Conservation (phyloP, 108 stramenopile species). For the Nannochloropsis oceanica region DNA sequence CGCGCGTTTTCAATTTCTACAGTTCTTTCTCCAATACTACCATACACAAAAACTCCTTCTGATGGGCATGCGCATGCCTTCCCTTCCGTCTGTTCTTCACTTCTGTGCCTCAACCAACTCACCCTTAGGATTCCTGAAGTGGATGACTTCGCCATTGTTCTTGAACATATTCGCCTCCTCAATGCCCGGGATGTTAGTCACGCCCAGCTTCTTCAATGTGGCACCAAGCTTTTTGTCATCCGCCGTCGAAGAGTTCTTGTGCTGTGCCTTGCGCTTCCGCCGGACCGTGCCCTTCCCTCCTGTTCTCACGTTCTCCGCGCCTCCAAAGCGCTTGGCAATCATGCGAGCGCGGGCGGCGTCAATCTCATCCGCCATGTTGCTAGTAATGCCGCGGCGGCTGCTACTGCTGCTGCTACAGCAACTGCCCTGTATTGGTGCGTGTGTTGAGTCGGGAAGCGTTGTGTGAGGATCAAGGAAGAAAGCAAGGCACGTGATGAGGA, state of each 20-base stretch:
- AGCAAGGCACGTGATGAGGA: too few relatives aligned
- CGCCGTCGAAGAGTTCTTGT: slow-evolving; percentile 56
- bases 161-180: slow-evolving; percentile 98
- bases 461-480: too few relatives aligned
- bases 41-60: background rate
- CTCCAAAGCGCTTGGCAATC: slow-evolving; percentile 26
- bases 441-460: too few relatives aligned
- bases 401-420: background rate
- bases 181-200: slow-evolving; percentile 92
- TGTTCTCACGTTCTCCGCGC: slow-evolving; percentile 33
- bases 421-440: too few relatives aligned
- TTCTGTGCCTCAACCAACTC: background rate
- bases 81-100: background rate
- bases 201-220: slow-evolving; percentile 85
- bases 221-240: slow-evolving; percentile 82
- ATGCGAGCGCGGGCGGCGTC: slow-evolving; percentile 15
- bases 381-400: background rate
- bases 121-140: slow-evolving; percentile 68
- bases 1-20: too few relatives aligned
- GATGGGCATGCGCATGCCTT: background rate
- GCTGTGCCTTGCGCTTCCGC: slow-evolving; percentile 80
- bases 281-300: slow-evolving; percentile 81
- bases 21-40: too few relatives aligned
- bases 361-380: slow-evolving; percentile 17
- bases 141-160: slow-evolving; percentile 90